Conservation (phyloP, 345 rosid species). For the Dovyalis caffra region DNA sequence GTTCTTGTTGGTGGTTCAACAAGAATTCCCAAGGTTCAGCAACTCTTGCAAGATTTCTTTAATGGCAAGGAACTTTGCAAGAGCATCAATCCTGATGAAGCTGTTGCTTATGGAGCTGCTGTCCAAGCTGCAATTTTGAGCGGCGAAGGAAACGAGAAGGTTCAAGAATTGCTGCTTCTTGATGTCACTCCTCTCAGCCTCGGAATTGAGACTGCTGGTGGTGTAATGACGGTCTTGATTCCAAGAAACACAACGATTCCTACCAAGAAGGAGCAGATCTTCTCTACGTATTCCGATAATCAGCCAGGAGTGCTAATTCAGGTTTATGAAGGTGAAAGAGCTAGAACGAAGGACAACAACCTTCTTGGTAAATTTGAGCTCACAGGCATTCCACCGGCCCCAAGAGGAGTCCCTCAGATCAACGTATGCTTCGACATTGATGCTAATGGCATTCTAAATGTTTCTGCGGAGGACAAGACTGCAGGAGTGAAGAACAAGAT, state of each 20-base stretch:
- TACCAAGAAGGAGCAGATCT: conserved; percentile 11
- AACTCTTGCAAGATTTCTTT: conserved; percentile 23
- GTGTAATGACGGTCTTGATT: background rate
- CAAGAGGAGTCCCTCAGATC: conserved; percentile 19
- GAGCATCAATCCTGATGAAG: conserved; percentile 23
- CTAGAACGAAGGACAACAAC: conserved; percentile 16
- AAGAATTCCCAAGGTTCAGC: conserved; percentile 21
- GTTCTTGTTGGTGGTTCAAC: conserved; percentile 27
- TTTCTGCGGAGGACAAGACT: conserved; percentile 20
- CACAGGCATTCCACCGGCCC: conserved; percentile 15
- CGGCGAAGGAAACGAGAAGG: conserved; percentile 17
- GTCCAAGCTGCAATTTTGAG: conserved; percentile 20
- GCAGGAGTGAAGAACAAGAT: conserved; percentile 28
- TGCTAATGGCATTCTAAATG: conserved; percentile 12
- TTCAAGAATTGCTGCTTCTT: conserved; percentile 21
- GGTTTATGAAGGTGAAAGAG: conserved; percentile 19
- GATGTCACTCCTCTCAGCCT: conserved; percentile 27
- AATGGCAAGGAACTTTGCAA: conserved; percentile 22
- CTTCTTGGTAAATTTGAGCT: conserved; percentile 19
- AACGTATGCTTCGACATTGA: conserved; percentile 21
- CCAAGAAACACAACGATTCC: conserved; percentile 21
- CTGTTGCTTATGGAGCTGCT: conserved; percentile 23
- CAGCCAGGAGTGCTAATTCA: conserved; percentile 18
- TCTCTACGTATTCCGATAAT: conserved; percentile 20
- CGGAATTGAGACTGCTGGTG: conserved; percentile 21